A percentile compares a stretch with the other conserved stretches of the same genome.
These are phyloP conservation scores for Linnemannia elongata DNA, from an alignment of 192 early-diverging fungal species.

Conservation along the genomic window DNA sequence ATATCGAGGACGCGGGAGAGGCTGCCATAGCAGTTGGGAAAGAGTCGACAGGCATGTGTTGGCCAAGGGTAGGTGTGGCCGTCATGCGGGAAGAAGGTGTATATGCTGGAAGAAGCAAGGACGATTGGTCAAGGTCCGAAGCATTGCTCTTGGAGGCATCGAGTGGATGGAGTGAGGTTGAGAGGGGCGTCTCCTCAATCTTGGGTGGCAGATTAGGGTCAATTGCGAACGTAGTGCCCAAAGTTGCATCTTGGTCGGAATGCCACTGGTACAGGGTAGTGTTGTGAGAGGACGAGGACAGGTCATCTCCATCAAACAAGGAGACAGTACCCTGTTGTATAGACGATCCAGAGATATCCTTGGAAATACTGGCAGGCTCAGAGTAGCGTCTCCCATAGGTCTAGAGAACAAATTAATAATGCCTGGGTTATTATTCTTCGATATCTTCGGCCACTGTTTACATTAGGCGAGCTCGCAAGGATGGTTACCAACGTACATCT, in stretches of 20 bases:
- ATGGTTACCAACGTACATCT: not conserved
- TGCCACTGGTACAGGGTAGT: not conserved
- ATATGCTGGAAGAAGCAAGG: not conserved
- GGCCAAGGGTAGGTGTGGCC: not conserved
- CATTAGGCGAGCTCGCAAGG: not conserved
- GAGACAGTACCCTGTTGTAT: not conserved
- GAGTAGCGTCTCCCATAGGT: conserved; percentile 33
- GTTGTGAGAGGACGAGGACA: not conserved
- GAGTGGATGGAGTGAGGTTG: conserved; percentile 19
- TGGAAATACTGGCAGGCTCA: conserved; percentile 20
- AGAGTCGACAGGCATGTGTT: not conserved
- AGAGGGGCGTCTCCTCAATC: not conserved
- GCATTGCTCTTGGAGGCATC: not conserved
- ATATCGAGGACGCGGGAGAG: conserved; percentile 11
- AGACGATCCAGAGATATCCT: not conserved
- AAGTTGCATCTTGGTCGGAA: not conserved
- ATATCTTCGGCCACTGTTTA: not conserved
- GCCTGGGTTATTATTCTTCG: not conserved
- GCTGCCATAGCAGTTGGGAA: not conserved
- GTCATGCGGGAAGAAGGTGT: not conserved
- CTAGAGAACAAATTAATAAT: not conserved
- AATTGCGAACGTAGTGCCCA: not conserved
- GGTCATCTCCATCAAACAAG: not conserved
- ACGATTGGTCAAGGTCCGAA: not conserved
- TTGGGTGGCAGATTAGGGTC: not conserved